phyloP scores from a whole-genome alignment of 2,329 filamentous ascomycete species.

The Helicocarpus griseus region DNA sequence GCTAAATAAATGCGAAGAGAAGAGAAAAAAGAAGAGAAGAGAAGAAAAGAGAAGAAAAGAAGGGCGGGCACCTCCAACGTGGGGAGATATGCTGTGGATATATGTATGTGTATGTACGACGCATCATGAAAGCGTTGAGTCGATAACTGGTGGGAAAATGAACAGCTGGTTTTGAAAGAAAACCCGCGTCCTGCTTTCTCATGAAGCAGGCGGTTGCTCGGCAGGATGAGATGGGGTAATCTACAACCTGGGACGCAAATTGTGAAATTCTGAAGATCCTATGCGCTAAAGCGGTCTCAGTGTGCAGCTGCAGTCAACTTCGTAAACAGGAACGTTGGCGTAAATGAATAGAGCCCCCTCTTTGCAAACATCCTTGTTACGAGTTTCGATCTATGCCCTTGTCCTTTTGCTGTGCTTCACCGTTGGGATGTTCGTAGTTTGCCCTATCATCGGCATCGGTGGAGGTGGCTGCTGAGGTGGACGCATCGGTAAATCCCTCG shows the following conservation, averaged over 20 bases:
- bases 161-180: neutral
- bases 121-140: neutral
- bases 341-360: neutral
- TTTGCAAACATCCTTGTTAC: neutral
- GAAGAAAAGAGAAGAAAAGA: slow-evolving; percentile 7
- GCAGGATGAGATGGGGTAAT: no score
- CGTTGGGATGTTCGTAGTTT: neutral
- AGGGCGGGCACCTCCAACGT: neutral
- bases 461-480: slow-evolving; percentile 15
- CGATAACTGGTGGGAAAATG: neutral
- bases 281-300: no score
- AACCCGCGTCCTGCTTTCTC: no score
- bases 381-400: neutral
- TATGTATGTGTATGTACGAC: neutral
- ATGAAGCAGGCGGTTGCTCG: no score
- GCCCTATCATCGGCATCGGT: slow-evolving; percentile 7
- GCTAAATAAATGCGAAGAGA: neutral
- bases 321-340: neutral
- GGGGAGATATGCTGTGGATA: neutral
- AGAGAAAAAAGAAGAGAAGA: neutral
- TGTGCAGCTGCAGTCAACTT: neutral
- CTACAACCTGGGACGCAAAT: no score
- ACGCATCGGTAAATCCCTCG: slow-evolving; percentile 16
- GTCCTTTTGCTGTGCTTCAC: neutral
- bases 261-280: no score